Evolutionary conservation across 169 alveolate species (phyloP).

Genomic region (Plasmodium berghei): DNA sequence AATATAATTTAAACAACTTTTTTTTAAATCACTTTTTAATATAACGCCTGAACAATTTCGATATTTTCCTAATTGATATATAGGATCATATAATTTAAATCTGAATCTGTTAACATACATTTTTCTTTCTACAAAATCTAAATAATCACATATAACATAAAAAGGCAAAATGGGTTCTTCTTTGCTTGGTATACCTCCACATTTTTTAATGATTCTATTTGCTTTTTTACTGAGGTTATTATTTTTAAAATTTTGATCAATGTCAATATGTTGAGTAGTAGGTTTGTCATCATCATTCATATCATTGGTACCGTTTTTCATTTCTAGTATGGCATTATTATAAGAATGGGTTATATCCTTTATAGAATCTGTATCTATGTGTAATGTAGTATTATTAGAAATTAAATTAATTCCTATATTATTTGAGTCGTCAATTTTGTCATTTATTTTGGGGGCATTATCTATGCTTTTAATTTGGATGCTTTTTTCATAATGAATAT

Average conservation of each 20-base stretch:
- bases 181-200: slow-evolving; percentile 47
- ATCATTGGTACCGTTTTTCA: slow-evolving; percentile 4
- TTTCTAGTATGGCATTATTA: not conserved
- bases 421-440: not conserved
- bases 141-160: slow-evolving; percentile 71
- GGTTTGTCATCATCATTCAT: not conserved
- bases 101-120: slow-evolving; percentile 48
- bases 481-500: too few relatives aligned
- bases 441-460: too few relatives aligned
- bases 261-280: too few relatives aligned
- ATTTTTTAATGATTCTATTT: slow-evolving; percentile 38
- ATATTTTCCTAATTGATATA: slow-evolving; percentile 74
- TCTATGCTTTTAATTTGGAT: too few relatives aligned
- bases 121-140: slow-evolving; percentile 72
- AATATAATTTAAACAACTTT: slow-evolving; percentile 63
- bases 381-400: not conserved
- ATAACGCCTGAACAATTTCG: slow-evolving; percentile 72
- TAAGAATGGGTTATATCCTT: not conserved
- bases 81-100: slow-evolving; percentile 71
- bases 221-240: slow-evolving; percentile 1
- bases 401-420: not conserved
- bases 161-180: slow-evolving; percentile 73
- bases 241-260: slow-evolving; percentile 2
- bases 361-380: too few relatives aligned
- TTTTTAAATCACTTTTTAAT: slow-evolving; percentile 52